A percentile compares a stretch with the other conserved stretches of the same genome.
These are phyloP conservation scores for Wakefieldia striispora DNA, from an alignment of 768 basidiomycete species.

Conservation along the genomic window DNA sequence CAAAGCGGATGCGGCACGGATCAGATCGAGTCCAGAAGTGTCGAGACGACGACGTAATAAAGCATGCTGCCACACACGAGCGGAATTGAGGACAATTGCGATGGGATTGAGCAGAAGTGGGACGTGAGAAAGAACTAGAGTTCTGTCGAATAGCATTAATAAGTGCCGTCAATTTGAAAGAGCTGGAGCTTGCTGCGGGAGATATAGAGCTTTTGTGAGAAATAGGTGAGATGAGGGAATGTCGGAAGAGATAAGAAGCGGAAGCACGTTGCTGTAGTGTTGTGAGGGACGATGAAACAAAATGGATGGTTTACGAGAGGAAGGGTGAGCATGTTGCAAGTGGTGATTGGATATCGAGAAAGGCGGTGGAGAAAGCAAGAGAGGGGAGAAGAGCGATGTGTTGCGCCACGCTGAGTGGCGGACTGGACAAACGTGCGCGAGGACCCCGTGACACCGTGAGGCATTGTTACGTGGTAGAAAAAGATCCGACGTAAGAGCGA, in stretches of 20 bases:
- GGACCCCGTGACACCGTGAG: slow-evolving; percentile 35
- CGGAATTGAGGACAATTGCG: background rate
- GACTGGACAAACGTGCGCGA: slow-evolving; percentile 34
- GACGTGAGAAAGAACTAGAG: slow-evolving; percentile 17
- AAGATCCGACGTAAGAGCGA: slow-evolving; percentile 16
- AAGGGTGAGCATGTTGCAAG: slow-evolving; percentile 22
- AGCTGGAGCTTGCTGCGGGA: slow-evolving; percentile 6
- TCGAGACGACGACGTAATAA: background rate
- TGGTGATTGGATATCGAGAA: slow-evolving; percentile 22
- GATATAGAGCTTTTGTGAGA: background rate
- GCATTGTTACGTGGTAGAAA: slow-evolving; percentile 25
- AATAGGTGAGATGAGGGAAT: background rate
- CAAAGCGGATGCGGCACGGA: too few relatives aligned
- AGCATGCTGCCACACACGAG: too few relatives aligned
- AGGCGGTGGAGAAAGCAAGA: slow-evolving; percentile 2
- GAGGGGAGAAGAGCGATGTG: background rate
- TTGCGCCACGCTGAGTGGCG: slow-evolving; percentile 11
- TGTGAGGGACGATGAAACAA: slow-evolving; percentile 7
- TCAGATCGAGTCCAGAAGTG: too few relatives aligned
- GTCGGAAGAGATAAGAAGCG: background rate
- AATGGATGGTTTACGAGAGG: slow-evolving; percentile 16
- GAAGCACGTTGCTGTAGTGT: slow-evolving; percentile 18
- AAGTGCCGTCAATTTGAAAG: slow-evolving; percentile 28
- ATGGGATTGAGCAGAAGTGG: background rate
- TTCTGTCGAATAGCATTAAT: too few relatives aligned